These are phyloP conservation scores for Ascoidea asiatica DNA, from an alignment of 805 yeast species.

Conservation along the genomic window DNA sequence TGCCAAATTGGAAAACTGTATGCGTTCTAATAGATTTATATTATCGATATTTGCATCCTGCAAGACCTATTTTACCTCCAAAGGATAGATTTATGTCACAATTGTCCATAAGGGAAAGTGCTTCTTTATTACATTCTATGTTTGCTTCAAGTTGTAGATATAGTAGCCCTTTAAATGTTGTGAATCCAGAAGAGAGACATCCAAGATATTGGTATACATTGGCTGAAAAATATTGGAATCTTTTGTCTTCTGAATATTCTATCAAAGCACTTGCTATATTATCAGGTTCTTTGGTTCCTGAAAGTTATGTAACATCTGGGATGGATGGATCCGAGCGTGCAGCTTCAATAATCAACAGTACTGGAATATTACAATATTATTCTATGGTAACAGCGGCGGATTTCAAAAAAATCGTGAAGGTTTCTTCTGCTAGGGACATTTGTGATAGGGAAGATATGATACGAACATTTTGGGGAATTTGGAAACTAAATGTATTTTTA, in stretches of 20 bases:
- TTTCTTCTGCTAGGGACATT: slow-evolving; percentile 18
- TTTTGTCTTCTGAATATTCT: slow-evolving; percentile 16
- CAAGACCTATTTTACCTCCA: slow-evolving; percentile 23
- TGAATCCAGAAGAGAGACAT: slow-evolving; percentile 16
- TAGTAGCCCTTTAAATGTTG: slow-evolving; percentile 16
- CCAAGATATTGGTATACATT: slow-evolving; percentile 24
- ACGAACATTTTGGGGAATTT: slow-evolving; percentile 25
- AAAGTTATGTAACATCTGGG: slow-evolving; percentile 16
- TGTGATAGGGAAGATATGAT: slow-evolving; percentile 20
- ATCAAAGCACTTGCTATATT: slow-evolving; percentile 17
- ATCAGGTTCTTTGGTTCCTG: slow-evolving; percentile 18
- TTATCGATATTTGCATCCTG: slow-evolving; percentile 26
- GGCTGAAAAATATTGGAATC: slow-evolving; percentile 20
- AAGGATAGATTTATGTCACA: slow-evolving; percentile 18
- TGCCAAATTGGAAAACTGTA: slow-evolving; percentile 23
- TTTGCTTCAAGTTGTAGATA: slow-evolving; percentile 21
- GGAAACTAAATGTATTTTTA: slow-evolving; percentile 21
- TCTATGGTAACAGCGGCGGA: slow-evolving; percentile 11
- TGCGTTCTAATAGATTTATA: slow-evolving; percentile 22
- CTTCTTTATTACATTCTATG: slow-evolving; percentile 20
- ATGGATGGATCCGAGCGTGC: slow-evolving; percentile 17
- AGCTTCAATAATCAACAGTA: slow-evolving; percentile 11
- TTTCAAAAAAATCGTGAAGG: slow-evolving; percentile 14
- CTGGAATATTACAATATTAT: slow-evolving; percentile 6
- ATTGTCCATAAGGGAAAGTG: slow-evolving; percentile 19